Base-by-base conservation (phyloP, 371 early-diverging fungal genomes). In the Lichtheimia corymbifera region DNA sequence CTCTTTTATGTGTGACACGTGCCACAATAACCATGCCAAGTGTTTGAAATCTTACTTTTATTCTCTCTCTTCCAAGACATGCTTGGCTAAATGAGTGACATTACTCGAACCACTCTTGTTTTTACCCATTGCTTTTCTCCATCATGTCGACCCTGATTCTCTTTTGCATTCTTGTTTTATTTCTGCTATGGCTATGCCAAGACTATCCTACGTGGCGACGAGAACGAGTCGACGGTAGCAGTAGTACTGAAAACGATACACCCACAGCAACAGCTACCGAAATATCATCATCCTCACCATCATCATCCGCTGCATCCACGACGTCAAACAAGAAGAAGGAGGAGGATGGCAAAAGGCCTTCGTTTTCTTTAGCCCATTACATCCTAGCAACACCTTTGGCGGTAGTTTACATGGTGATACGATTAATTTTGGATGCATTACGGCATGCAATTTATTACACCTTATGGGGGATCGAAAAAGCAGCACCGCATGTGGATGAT, bases 351-450 rank as follows among this genome's bases (percentile, higher is more conserved):
- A n/a, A 47, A 5, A 47, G 6, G 14, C n/a, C 5, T 11, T 35
- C 35, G 35, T n/a, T 73, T 30, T 64, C 72, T 12, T 12, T 71
- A 1, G 44, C 50, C 0, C 77, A 77, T 47, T 77, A 77, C 49
- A 64, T 77, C 7, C 41, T 73, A 9, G 72, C 67, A 1, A 53
- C 62, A 20, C 77, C 77, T 1, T 63, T 77, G 60, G 74, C 77
- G 44, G 63, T 61, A 11, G 13, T 71, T 2, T 77, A 77, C 35
- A 65, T 77, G 40, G 57, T 56, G 13, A 20, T 20, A 15, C 57
- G 57, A 15, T 22, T 44, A 3, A 9, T 56, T 5, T 15, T 44
- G 15, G 57, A 56, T 28, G 40, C 42, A 17, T 43, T 43, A 24
- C 57, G 57, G 2, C 15, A 27, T 44, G 25, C n/a, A 1, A 17